Evolutionary conservation across 305 asterid species (phyloP).

Genomic region (Nicotiana rustica): DNA sequence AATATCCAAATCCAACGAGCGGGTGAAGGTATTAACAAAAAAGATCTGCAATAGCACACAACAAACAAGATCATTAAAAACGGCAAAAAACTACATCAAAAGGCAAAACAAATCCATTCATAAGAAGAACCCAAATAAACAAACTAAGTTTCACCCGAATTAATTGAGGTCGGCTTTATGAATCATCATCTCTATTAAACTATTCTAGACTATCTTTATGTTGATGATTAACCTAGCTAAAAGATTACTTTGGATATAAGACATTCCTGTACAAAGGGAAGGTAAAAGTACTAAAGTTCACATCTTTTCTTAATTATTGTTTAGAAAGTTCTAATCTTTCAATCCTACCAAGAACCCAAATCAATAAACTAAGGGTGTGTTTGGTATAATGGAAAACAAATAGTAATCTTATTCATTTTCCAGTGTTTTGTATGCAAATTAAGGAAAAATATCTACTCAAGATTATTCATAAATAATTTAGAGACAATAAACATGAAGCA

Average conservation of each 20-base stretch:
- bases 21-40: neutral
- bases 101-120: neutral
- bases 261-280: neutral
- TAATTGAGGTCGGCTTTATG: neutral
- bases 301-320: neutral
- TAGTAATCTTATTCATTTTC: too few relatives aligned
- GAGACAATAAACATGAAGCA: too few relatives aligned
- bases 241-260: neutral
- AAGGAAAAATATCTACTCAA: too few relatives aligned
- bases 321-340: too few relatives aligned
- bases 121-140: neutral
- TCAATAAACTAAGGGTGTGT: too few relatives aligned
- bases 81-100: neutral
- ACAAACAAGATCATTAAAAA: neutral
- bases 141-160: neutral
- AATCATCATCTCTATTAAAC: neutral
- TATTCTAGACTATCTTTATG: neutral
- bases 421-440: too few relatives aligned
- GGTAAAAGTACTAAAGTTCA: neutral
- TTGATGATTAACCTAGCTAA: neutral
- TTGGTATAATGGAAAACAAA: too few relatives aligned
- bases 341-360: too few relatives aligned
- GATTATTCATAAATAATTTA: too few relatives aligned
- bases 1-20: neutral
- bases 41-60: slow-evolving; percentile 16